Evolutionary conservation across 768 basidiomycete genomes (phyloP).

Genomic region (Neoboletus subvelutipes): DNA sequence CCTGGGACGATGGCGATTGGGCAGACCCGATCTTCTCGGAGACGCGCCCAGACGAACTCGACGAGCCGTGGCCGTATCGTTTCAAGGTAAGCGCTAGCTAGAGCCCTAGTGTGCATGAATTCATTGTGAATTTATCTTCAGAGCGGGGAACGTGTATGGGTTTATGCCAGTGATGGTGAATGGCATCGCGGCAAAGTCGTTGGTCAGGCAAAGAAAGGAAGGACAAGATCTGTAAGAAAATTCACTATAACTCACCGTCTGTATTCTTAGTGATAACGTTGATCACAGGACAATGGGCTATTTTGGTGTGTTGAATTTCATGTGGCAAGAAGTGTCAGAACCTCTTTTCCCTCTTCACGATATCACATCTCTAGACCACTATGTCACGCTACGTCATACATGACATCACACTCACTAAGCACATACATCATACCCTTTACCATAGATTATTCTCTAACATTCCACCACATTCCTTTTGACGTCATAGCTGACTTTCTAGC

Average conservation of each 20-base stretch:
- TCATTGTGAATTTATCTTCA: slow-evolving; percentile 18
- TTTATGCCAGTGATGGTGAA: slow-evolving; percentile 47
- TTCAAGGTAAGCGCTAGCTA: slow-evolving; percentile 38
- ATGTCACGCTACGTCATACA: no score
- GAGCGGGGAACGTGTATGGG: slow-evolving; percentile 53
- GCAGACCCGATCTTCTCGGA: slow-evolving; percentile 18
- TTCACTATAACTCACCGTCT: no score
- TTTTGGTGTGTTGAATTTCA: slow-evolving; percentile 54
- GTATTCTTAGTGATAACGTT: no score
- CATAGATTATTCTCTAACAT: no score
- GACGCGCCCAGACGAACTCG: slow-evolving; percentile 40
- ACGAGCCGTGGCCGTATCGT: slow-evolving; percentile 52
- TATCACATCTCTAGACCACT: no score
- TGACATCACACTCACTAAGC: no score
- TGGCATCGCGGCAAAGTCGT: slow-evolving; percentile 53
- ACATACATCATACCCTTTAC: no score
- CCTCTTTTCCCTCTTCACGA: no score
- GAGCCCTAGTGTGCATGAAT: not conserved
- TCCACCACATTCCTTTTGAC: no score
- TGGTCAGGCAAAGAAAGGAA: slow-evolving; percentile 43
- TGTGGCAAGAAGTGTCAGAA: slow-evolving; percentile 27
- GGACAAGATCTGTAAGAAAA: slow-evolving; percentile 45
- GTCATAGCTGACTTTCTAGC: no score
- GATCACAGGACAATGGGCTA: slow-evolving; percentile 45
- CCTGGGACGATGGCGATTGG: slow-evolving; percentile 29